Evolutionary conservation across 805 yeast genomes (phyloP), one percentile per base, ranked within the genome.

Genomic region (Martiniozyma abietophila): DNA sequence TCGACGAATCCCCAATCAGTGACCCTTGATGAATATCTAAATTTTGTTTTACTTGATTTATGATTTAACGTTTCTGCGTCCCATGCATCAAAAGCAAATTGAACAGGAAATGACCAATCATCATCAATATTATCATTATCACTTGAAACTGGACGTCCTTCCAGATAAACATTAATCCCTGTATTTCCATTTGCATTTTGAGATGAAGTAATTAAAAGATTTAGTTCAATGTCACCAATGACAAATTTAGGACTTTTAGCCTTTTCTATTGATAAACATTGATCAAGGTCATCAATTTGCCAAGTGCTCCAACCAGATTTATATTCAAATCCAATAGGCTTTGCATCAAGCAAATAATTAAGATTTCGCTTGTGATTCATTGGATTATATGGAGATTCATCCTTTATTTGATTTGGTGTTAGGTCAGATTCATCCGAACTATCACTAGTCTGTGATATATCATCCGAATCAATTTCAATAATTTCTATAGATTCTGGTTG

Each of bases 1-100:
- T 76, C 76, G 8, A 88, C 72, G 57, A 92, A 92, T 18, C 99
- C 99, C 99, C 99, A 92, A 55, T 92, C 99, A 1, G 83, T 72
- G 36, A 83, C 94, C 30, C 66, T 62, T 8, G 74, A 65, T 44
- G 67, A 73, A 59, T 84, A 92, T 42, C 98, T 64, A 53, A 86
- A 95, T 38, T 73, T 72, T 0, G 95, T 80, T 6, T 71, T 67
- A 47, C 75, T 78, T 9, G 69, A 58, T 18, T 74, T 62, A 50
- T 71, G 76, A n/a, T 72, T 60, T 4, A 65, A 54, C 0, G 88
- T 72, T 5, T 64, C 62, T 1, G 96, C 95, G 50, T 81, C 81
- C 73, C 96, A 86, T 37, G 84, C 64, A 31, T 79, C 80, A 27
- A 92, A 67, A 4, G 82, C 82, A 58, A 92, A 92, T 49, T 86